Evolutionary conservation across 1,284 basidiomycete genomes (phyloP), one percentile per base, ranked within the genome.

Genomic region (Irpex rosettiformis): DNA sequence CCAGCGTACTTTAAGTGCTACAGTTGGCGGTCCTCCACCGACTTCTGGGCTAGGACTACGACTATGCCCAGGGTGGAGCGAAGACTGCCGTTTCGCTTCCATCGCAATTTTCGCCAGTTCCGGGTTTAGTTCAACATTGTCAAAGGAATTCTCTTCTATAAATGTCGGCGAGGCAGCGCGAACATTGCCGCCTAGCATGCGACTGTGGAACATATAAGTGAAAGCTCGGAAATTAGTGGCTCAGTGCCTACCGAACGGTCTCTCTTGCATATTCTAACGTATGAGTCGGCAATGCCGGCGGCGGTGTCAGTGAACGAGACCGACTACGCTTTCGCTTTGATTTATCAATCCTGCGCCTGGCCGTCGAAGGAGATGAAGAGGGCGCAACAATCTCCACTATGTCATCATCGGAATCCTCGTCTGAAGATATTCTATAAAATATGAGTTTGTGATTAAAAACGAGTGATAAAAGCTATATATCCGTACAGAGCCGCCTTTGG

Each of bases 241-340:
- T 27, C 4, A 51, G 8, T n/a, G 63, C 79, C 45, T 64, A 88
- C 88, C 83, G 77, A 47, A 89, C 79, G 18, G 86, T 69, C 27
- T 79, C 74, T 37, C 78, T 79, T 7, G 85, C 82, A 56, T 76
- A 75, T 64, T 80, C 75, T 1, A 84, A 72, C 52, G 82, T 79
- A 29, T 81, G 72, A 10, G 72, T 66, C 1, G 83, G 72, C 13
- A 91, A 67, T 22, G 75, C 75, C 1, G 89, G 89, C 2, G 89
- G 89, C 7, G 89, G 89, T 2, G 89, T 91, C 40, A 91, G 79
- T 2, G 89, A 90, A 29, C 74, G 72, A 18, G 88, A 90, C 33
- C 83, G 83, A 68, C 82, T 85, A 30, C 83, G 78, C 18, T 62
- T 56, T 62, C 73, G 59, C 75, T 79, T 71, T 11, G 48, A 76